Evolutionary conservation across 768 basidiomycete species (phyloP), one percentile per base, ranked within the genome.

Genomic region (Boletus sp.): DNA sequence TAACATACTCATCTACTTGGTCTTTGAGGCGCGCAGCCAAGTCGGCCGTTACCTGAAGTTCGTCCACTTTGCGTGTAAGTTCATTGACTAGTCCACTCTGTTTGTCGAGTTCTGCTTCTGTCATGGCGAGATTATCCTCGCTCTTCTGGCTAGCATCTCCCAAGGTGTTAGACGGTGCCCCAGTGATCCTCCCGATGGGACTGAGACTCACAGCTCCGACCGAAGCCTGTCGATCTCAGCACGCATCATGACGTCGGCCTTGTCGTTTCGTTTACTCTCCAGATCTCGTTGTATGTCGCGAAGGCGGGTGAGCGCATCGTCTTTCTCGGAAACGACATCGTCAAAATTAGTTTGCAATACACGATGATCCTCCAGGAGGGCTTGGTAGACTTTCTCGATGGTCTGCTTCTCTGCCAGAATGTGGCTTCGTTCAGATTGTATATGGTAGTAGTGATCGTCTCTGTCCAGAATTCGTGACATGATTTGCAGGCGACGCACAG

Each of bases 361-460:
- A 4, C 87, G 81, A 60, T 94, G 87, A 55, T 94, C 89, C 63
- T 90, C 86, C 7, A 90, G 64, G 32, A 98, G 76, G 11, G 78
- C 64, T 64, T 90, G 85, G 68, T 93, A 94, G 28, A 86, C 84
- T 61, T 88, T 89, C 70, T 94, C 86, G 4, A 97, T 75, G 0
- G 89, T 87, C 67, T 93, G 90, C 71, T 96, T 96, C 76, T 95
- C 92, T 4, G 83, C 79, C 14, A 88, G 76, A 52, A 94, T 81
- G 59, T 84, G 84, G 58, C 85, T 89, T 55, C 85, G 81, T 66
- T 90, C 93, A 5, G 82, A 88, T 66, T 94, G 92, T 54, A 94
- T 85, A 50, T 80, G 81, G 71, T 94, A 93, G 69, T 91, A 94
- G 63, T 93, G 92, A 69, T 94, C 90, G 68, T 94, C 92, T 71